Percentiles rank a stretch among this genome's conserved stretches.
phyloP scores from a whole-genome alignment of 2,329 filamentous ascomycete species.

The Hypoxylon sp. region DNA sequence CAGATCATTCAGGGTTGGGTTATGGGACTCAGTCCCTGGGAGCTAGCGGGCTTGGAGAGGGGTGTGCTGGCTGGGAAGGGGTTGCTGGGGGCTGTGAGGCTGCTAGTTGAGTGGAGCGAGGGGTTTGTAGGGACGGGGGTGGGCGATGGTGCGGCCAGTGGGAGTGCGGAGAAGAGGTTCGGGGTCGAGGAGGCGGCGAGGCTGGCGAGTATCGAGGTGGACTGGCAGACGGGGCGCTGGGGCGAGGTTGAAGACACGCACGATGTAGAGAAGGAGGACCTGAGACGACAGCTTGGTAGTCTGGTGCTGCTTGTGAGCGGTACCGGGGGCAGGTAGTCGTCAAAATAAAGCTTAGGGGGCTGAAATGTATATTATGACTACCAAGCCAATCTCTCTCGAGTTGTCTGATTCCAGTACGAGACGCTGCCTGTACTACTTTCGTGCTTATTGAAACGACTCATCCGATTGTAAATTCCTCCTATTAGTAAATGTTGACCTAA shows the following conservation, averaged over 20 bases:
- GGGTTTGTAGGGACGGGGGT: conserved; percentile 68
- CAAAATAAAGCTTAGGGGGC: background rate
- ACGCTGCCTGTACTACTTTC: too few relatives aligned
- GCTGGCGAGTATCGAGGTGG: conserved; percentile 84
- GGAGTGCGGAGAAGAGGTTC: conserved; percentile 62
- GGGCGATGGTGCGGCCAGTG: conserved; percentile 41
- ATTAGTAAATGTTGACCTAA: too few relatives aligned
- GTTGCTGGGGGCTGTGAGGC: conserved; percentile 77
- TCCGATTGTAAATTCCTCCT: too few relatives aligned
- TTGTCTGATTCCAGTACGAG: too few relatives aligned
- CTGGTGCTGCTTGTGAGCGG: conserved; percentile 84
- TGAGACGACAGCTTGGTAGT: conserved; percentile 88
- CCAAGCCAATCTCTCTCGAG: background rate
- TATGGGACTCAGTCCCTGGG: conserved; percentile 76
- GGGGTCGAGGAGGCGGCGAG: conserved; percentile 85
- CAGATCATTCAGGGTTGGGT: conserved; percentile 85
- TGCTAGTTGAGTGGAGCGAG: conserved; percentile 90
- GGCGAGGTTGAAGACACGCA: conserved; percentile 98
- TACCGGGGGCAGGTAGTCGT: conserved; percentile 47
- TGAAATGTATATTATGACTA: background rate
- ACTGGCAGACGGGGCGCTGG: conserved; percentile 92
- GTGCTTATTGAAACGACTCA: too few relatives aligned
- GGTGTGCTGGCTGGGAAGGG: conserved; percentile 89
- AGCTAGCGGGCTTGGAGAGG: conserved; percentile 88
- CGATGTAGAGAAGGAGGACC: conserved; percentile 92